Conservation (phyloP, 768 basidiomycete species). For the Boletellus sp. region DNA sequence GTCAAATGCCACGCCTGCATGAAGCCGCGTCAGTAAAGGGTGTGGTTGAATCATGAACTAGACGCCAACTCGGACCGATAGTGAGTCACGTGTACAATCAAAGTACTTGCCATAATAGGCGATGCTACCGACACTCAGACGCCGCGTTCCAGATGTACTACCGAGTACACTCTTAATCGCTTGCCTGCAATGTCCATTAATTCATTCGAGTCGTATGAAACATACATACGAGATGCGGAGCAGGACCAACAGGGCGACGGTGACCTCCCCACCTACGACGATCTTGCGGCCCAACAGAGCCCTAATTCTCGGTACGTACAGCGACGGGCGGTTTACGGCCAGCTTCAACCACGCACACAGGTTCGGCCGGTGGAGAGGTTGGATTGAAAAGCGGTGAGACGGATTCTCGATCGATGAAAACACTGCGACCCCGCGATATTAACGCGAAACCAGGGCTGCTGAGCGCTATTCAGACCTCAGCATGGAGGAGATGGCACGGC, state of each 20-base stretch:
- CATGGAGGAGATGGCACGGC: slow-evolving; percentile 51
- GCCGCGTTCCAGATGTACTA: too few relatives aligned
- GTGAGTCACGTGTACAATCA: slow-evolving; percentile 10
- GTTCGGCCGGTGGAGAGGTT: slow-evolving; percentile 81
- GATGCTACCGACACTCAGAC: too few relatives aligned
- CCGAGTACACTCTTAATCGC: neutral
- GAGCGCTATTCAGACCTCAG: slow-evolving; percentile 71
- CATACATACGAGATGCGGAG: slow-evolving; percentile 34
- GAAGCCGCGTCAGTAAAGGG: too few relatives aligned
- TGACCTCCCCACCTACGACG: slow-evolving; percentile 75
- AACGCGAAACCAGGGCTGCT: slow-evolving; percentile 56
- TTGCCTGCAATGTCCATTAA: slow-evolving; percentile 17
- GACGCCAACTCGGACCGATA: too few relatives aligned
- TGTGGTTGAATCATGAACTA: too few relatives aligned
- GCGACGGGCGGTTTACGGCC: neutral
- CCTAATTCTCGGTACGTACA: slow-evolving; percentile 72
- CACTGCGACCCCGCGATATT: neutral
- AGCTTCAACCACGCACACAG: slow-evolving; percentile 35
- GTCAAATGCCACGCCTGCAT: too few relatives aligned
- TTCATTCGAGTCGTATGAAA: slow-evolving; percentile 23
- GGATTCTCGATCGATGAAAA: neutral
- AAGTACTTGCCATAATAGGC: neutral
- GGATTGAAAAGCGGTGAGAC: slow-evolving; percentile 81
- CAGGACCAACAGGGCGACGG: slow-evolving; percentile 44
- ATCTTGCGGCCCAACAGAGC: slow-evolving; percentile 70